Evolutionary conservation across 169 alveolate species (phyloP).

Genomic region (Cyclospora cayetanensis): DNA sequence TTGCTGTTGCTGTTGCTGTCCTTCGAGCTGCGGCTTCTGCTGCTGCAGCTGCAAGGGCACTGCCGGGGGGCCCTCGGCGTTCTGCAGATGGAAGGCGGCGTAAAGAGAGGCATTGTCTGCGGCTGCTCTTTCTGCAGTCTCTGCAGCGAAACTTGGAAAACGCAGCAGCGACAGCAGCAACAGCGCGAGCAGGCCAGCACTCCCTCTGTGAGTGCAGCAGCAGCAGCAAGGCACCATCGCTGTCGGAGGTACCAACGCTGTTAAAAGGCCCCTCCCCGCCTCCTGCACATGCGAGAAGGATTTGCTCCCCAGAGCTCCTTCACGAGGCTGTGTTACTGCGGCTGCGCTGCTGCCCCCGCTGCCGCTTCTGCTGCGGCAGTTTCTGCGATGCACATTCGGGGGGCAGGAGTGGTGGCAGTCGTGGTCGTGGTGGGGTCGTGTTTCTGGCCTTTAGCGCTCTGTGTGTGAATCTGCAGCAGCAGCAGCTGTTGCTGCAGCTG

Average conservation of each 20-base stretch:
- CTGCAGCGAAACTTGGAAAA: background rate
- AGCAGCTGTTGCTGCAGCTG: background rate
- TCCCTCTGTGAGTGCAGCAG: too few relatives aligned
- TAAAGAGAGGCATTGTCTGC: too few relatives aligned
- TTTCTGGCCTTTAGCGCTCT: background rate
- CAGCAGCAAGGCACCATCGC: too few relatives aligned
- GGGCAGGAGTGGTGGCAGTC: background rate
- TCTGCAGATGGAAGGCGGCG: too few relatives aligned
- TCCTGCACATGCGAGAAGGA: too few relatives aligned
- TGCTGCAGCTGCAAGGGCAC: background rate
- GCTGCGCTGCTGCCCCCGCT: conserved; percentile 19
- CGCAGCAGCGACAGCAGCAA: background rate
- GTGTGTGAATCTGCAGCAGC: background rate
- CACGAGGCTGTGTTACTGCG: background rate
- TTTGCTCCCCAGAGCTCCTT: too few relatives aligned
- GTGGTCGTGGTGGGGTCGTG: background rate
- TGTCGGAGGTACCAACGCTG: too few relatives aligned
- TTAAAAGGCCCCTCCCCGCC: too few relatives aligned
- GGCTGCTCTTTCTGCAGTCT: background rate
- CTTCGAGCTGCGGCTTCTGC: background rate
- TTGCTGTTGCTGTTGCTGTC: background rate
- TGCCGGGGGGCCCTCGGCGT: background rate
- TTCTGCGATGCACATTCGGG: background rate
- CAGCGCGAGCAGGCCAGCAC: background rate
- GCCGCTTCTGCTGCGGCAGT: background rate